These are phyloP conservation scores for Epichloe uncinata DNA, from an alignment of 2,329 filamentous ascomycete genomes.

Conservation along the genomic window DNA sequence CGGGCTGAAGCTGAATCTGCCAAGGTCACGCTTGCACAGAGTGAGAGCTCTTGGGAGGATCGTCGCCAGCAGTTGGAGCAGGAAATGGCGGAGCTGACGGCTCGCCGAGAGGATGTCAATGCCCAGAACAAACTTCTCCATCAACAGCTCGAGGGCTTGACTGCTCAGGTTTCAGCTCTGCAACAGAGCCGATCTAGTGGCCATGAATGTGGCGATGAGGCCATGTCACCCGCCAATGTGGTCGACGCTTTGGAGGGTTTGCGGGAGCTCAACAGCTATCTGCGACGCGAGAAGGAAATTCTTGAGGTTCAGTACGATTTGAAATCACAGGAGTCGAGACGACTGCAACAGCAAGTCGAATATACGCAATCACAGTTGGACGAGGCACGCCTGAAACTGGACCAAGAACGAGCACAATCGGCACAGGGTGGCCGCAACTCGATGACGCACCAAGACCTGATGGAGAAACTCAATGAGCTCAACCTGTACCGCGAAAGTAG, in stretches of 20 bases:
- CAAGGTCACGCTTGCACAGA: slow-evolving; percentile 64
- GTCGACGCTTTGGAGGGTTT: slow-evolving; percentile 58
- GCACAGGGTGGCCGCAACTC: slow-evolving; percentile 60
- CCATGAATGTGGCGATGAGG: slow-evolving; percentile 37
- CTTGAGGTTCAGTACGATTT: slow-evolving; percentile 92
- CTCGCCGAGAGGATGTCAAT: slow-evolving; percentile 69
- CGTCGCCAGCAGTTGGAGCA: slow-evolving; percentile 68
- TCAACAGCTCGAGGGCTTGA: slow-evolving; percentile 74
- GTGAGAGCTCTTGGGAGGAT: slow-evolving; percentile 79
- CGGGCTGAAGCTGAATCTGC: slow-evolving; percentile 77
- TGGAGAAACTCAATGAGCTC: slow-evolving; percentile 89
- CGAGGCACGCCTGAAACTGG: slow-evolving; percentile 74
- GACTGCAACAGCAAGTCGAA: slow-evolving; percentile 79
- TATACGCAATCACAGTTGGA: slow-evolving; percentile 81
- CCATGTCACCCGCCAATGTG: slow-evolving; percentile 35
- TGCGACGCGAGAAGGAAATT: slow-evolving; percentile 94
- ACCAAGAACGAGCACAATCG: slow-evolving; percentile 71
- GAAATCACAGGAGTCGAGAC: slow-evolving; percentile 74
- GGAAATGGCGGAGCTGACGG: slow-evolving; percentile 67
- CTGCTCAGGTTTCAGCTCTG: slow-evolving; percentile 62
- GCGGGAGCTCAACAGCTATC: slow-evolving; percentile 80
- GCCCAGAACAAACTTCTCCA: slow-evolving; percentile 87
- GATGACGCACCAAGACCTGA: slow-evolving; percentile 74
- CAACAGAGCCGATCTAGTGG: slow-evolving; percentile 56
- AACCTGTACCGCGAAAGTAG: slow-evolving; percentile 95